Evolutionary conservation across 2,329 filamentous ascomycete species (phyloP), one percentile per base, ranked within the genome.

Genomic region (Botrytis galanthina): DNA sequence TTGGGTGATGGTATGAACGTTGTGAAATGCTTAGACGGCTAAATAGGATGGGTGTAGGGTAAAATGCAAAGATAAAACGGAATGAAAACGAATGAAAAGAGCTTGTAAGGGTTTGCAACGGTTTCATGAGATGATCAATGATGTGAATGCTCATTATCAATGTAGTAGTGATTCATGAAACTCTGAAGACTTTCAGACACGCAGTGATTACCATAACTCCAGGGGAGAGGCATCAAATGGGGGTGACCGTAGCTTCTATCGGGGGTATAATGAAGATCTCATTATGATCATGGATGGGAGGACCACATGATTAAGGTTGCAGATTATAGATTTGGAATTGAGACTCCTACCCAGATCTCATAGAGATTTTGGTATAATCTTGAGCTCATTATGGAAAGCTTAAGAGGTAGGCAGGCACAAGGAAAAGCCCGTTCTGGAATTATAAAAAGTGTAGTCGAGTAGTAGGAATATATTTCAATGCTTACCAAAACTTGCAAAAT

Each of bases 401-500:
- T 16, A 26, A 29, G 57, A 48, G 42, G 14, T 18, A 29, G 26
- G n/a, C n/a, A 63, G n/a, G 16, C 10, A 63, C 8, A 26, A 42
- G 35, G 35, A 66, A 35, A 35, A 14, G 20, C 32, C 8, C 26
- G 64, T 54, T 35, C 12, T 20, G 9, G 29, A 61, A n/a, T 44
- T 48, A 22, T 22, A 29, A 35, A 71, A 10, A 32, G 18, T 4
- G 51, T 29, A 29, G 16, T 26, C 59, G 14, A 63, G 32, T 26
- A 54, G 29, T 14, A 54, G 12, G 9, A 26, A 32, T 32, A 42
- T n/a, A 9, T 32, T n/a, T 66, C 39, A 44, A 35, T 70, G 71
- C 73, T 74, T 70, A 74, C 73, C 73, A 59, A 74, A 44, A 42
- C 54, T 60, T 59, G 70, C 64, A 18, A 73, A 63, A 29, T 64